Evolutionary conservation across 352 stramenopile genomes (phyloP), one percentile per base, ranked within the genome.

Genomic region (Pythium sukuiense): DNA sequence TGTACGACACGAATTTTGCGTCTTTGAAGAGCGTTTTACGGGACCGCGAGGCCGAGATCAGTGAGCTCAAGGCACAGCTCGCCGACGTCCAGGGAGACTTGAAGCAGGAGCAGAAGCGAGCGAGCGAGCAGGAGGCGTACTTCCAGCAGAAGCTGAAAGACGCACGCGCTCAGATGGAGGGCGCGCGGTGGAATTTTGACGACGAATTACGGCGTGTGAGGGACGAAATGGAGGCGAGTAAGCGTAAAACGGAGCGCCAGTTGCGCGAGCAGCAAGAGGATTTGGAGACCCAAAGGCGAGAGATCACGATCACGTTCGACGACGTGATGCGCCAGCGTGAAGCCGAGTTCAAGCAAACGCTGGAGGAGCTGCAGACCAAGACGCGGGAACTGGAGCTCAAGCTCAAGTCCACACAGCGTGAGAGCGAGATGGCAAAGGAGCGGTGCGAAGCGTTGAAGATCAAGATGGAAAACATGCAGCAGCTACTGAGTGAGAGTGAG

Each of bases 1-100:
- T 91, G 32, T 97, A 96, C 74, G 90, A 97, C 66, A 77, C 77
- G 41, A 92, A 91, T 61, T 92, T 97, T 56, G 80, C 81, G 27
- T 77, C 77, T 2, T 61, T 97, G 16, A 93, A 97, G 65, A 75
- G 68, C 33, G 72, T 87, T 7, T 45, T 97, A 39, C 73, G 85
- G 57, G 89, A 97, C 39, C 87, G 85, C 46, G 80, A 91, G 55
- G 70, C 68, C 16, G 83, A 92, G 33, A 52, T 87, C 30, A 91
- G 84, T 67, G 85, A 96, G 39, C 71, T 88, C 13, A 73, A 81
- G 63, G 80, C 80, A 0, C 74, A 85, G 54, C 52, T 82, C 16
- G 83, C 80, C 0, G 82, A 95, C 48, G 24, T 88, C 0, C 71
- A 83, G 49, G 67, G 60, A 7, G 76, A 92, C 26, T 30, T 90